These are phyloP conservation scores for Phyllosticta ampelicida DNA, from an alignment of 2,329 filamentous ascomycete genomes.

Conservation along the genomic window DNA sequence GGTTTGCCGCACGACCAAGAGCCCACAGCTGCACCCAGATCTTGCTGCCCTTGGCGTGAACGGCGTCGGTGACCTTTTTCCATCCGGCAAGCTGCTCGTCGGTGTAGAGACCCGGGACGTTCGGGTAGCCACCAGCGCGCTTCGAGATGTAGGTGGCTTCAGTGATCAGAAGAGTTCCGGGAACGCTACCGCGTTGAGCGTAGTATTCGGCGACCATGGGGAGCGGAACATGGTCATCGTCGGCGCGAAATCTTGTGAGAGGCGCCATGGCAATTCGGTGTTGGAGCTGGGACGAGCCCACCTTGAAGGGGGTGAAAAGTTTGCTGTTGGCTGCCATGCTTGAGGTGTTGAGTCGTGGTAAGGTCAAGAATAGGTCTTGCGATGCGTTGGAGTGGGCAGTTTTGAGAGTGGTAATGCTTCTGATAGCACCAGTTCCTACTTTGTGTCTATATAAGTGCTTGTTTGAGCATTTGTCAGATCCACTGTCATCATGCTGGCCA, in stretches of 20 bases:
- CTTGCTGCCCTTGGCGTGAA: conserved; percentile 51
- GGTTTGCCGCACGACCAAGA: conserved; percentile 44
- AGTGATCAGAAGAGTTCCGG: conserved; percentile 23
- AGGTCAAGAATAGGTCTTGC: too few species aligned
- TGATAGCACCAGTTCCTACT: too few species aligned
- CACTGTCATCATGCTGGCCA: neutral
- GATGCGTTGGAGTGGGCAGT: too few species aligned
- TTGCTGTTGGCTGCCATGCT: conserved; percentile 10
- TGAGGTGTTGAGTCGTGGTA: neutral
- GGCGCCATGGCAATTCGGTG: conserved; percentile 22
- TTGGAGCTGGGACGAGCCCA: conserved; percentile 18
- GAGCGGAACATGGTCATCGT: conserved; percentile 38
- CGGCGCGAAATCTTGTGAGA: conserved; percentile 30
- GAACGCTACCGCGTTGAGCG: conserved; percentile 19
- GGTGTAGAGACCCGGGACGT: conserved; percentile 21
- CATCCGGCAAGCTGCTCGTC: conserved; percentile 47
- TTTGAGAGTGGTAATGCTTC: too few species aligned
- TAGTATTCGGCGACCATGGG: conserved; percentile 29
- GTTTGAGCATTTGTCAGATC: neutral
- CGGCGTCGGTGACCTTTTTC: conserved; percentile 49
- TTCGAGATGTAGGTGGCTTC: conserved; percentile 26
- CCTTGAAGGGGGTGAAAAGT: conserved; percentile 21
- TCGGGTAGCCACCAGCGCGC: conserved; percentile 19
- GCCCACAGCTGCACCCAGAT: conserved; percentile 55
- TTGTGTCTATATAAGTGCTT: neutral